Evolutionary conservation across 352 stramenopile species (phyloP), one percentile per base, ranked within the genome.

Genomic region (Paralagenidium karlingii): DNA sequence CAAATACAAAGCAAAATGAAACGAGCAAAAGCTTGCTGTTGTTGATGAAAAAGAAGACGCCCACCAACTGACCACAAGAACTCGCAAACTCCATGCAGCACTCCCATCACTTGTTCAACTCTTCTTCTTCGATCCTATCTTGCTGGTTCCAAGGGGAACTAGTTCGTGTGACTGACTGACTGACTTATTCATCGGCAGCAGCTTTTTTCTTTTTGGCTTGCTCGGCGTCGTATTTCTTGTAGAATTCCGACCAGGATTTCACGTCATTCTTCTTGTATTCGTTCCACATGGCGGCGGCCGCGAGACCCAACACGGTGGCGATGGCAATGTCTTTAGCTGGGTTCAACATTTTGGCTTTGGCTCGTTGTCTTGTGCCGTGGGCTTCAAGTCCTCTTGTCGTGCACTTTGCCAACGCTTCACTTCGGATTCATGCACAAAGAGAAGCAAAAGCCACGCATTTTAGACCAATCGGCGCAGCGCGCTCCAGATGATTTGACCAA

Each of bases 291-390:
- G 57, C 20, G 49, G 45, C 73, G 18, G 49, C 47, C 31, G 53
- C 47, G 34, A 83, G 28, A 49, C 73, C 77, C 36, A 90, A 74
- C 44, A 39, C 47, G 24, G 65, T 68, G 65, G 60, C 77, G 55
- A 90, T 68, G 24, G 79, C 40, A 42, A 90, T 82, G 62, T 90
- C 77, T 60, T 82, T 86, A 25, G 84, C 38, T 8, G 74, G 73
- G 49, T 67, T 87, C 53, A 83, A 65, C 73, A 85, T 89, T 18
- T 44, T 77, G 40, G 28, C 15, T 34, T 33, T 18, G n/a, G n/a
- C n/a, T n/a, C n/a, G n/a, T n/a, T n/a, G n/a, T n/a, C n/a, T n/a
- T n/a, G n/a, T n/a, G n/a, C n/a, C n/a, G n/a, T n/a, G n/a, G n/a
- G n/a, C n/a, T n/a, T n/a, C n/a, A n/a, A n/a, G n/a, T n/a, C n/a